Conservation (phyloP, 768 basidiomycete genomes). For the Rhodotorula sphaerocarpa region DNA sequence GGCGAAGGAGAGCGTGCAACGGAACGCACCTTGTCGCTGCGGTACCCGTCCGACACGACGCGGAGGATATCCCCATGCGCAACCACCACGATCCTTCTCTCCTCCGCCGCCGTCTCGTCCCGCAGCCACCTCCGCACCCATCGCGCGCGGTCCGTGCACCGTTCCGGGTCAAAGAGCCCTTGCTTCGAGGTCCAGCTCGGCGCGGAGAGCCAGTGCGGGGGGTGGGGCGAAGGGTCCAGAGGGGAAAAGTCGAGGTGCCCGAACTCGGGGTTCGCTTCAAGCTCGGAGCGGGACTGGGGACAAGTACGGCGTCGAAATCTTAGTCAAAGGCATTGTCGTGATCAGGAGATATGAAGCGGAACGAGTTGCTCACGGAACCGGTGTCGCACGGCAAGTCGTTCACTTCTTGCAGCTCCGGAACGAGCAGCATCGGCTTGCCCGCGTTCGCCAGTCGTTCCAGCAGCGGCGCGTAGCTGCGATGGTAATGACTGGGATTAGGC, state of each 20-base stretch:
- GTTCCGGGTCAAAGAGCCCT: slow-evolving; percentile 36
- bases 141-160: slow-evolving; percentile 17
- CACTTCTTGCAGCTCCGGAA: slow-evolving; percentile 42
- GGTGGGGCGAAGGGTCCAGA: slow-evolving; percentile 1
- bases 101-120: slow-evolving; percentile 25
- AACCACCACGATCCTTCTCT: slow-evolving; percentile 43
- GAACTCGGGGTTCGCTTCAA: slow-evolving; percentile 38
- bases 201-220: slow-evolving; percentile 12
- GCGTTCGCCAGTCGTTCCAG: slow-evolving; percentile 33
- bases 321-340: neutral
- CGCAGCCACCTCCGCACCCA: slow-evolving; percentile 41
- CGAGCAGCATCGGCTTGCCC: slow-evolving; percentile 39
- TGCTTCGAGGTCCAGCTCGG: slow-evolving; percentile 39
- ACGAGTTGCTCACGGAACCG: slow-evolving; percentile 20
- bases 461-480: slow-evolving; percentile 37
- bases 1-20: no score
- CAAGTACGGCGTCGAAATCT: neutral
- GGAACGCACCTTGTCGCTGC: slow-evolving; percentile 11
- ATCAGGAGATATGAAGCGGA: slow-evolving; percentile 1
- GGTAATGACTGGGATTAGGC: neutral
- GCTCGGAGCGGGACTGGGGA: slow-evolving; percentile 1
- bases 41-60: slow-evolving; percentile 33
- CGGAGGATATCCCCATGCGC: slow-evolving; percentile 43
- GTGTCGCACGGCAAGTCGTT: slow-evolving; percentile 36
- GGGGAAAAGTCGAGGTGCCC: slow-evolving; percentile 38